Conservation (phyloP, 2,329 filamentous ascomycete genomes). For the Dactylellina parvicollis region DNA sequence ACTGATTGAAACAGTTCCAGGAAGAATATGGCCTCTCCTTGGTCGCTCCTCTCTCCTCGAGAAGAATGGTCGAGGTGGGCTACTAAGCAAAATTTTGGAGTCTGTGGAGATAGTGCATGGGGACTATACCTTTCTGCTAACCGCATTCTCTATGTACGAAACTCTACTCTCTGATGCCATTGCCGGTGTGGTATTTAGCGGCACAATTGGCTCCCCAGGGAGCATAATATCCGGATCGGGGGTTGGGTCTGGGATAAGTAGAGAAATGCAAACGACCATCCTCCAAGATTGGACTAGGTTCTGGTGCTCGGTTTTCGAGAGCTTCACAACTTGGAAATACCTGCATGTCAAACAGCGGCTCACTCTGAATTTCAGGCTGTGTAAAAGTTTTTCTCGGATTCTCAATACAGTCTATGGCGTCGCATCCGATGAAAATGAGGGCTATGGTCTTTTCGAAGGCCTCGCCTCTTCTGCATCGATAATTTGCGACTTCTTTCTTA, state of each 20-base stretch:
- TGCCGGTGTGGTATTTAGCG: constrained; percentile 70
- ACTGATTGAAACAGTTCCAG: constrained; percentile 76
- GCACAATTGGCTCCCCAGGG: constrained; percentile 67
- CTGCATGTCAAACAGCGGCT: constrained; percentile 72
- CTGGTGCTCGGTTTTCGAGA: constrained; percentile 86
- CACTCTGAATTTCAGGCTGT: constrained; percentile 67
- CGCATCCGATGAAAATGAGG: constrained; percentile 48
- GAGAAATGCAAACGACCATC: constrained; percentile 57
- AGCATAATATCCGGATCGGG: constrained; percentile 65
- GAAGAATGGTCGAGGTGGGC: constrained; percentile 77
- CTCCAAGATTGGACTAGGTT: constrained; percentile 69
- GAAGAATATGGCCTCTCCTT: constrained; percentile 89
- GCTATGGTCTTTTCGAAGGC: constrained; percentile 72
- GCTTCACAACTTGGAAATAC: constrained; percentile 86
- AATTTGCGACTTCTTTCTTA: constrained; percentile 79
- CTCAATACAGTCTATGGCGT: constrained; percentile 23
- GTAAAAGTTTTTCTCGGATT: constrained; percentile 29
- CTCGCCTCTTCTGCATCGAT: constrained; percentile 79
- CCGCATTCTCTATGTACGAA: constrained; percentile 78
- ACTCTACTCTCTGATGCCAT: constrained; percentile 79
- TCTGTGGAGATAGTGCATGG: constrained; percentile 80
- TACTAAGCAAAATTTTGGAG: constrained; percentile 81
- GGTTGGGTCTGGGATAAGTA: constrained; percentile 56
- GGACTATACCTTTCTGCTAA: constrained; percentile 79
- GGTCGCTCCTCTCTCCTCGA: constrained; percentile 82